phyloP scores from a whole-genome alignment of 2,329 filamentous ascomycete species.

The Xylaria hypoxylon region DNA sequence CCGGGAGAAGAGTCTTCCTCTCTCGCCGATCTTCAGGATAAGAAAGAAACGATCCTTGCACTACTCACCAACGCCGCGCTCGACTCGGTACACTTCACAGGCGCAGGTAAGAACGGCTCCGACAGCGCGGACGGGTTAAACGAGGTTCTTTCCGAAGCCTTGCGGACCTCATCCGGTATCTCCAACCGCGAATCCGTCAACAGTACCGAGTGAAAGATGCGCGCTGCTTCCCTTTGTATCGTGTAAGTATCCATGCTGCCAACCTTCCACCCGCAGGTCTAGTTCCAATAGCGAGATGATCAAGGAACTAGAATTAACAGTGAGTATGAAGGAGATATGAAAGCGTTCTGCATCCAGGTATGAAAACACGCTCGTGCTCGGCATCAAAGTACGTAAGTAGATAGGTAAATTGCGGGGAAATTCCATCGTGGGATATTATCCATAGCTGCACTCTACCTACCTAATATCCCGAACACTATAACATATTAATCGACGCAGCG shows the following conservation, averaged over 20 bases:
- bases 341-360: background rate
- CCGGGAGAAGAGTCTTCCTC: background rate
- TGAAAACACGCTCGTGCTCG: background rate
- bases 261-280: background rate
- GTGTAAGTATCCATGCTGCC: constrained; percentile 41
- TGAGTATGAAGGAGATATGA: background rate
- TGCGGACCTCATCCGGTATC: constrained; percentile 43
- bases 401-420: constrained; percentile 21
- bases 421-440: constrained; percentile 16
- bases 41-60: background rate
- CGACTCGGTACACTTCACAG: constrained; percentile 49
- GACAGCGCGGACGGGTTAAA: constrained; percentile 45
- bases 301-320: background rate
- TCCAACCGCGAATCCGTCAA: constrained; percentile 45
- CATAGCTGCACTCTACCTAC: constrained; percentile 7
- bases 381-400: background rate
- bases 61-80: constrained; percentile 45
- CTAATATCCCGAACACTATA: background rate
- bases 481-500: background rate
- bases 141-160: constrained; percentile 40
- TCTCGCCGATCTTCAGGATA: background rate
- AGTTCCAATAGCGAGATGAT: background rate
- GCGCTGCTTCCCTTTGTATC: constrained; percentile 48
- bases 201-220: constrained; percentile 46
- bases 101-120: constrained; percentile 47